Evolutionary conservation across 768 basidiomycete species (phyloP).

Genomic region (Mycena kentingensis): DNA sequence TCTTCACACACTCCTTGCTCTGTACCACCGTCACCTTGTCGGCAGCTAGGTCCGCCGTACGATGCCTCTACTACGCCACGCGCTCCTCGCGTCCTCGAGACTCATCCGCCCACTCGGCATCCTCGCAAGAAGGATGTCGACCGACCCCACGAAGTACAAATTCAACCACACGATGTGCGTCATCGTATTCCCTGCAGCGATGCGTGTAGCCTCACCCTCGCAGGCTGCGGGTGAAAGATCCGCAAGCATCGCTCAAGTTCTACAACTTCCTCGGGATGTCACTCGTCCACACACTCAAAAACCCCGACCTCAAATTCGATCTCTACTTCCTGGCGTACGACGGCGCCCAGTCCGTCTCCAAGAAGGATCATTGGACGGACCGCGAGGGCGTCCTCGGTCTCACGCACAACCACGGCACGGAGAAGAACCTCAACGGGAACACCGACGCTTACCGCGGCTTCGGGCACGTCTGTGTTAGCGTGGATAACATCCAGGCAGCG

Average conservation of each 20-base stretch:
- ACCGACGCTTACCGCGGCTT: conserved; percentile 76
- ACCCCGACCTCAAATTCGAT: conserved; percentile 58
- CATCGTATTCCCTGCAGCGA: too few relatives aligned
- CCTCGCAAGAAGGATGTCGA: conserved; percentile 15
- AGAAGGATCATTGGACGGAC: conserved; percentile 60
- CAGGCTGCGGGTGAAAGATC: conserved; percentile 90
- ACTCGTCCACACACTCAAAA: conserved; percentile 36
- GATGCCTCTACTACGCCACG: too few relatives aligned
- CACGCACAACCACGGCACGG: conserved; percentile 90
- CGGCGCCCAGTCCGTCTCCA: conserved; percentile 48
- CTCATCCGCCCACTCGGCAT: too few relatives aligned
- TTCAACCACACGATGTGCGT: conserved; percentile 19
- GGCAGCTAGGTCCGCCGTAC: too few relatives aligned
- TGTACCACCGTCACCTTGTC: too few relatives aligned
- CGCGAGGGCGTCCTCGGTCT: conserved; percentile 69
- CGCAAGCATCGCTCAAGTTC: conserved; percentile 78
- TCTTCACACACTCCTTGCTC: too few relatives aligned
- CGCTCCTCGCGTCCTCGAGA: too few relatives aligned
- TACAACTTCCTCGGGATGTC: conserved; percentile 85
- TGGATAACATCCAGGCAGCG: conserved; percentile 79
- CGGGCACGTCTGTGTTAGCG: conserved; percentile 92
- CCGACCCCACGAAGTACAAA: conserved; percentile 14
- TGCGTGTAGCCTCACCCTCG: conserved; percentile 72
- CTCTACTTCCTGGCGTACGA: conserved; percentile 86
- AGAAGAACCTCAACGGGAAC: conserved; percentile 86